Evolutionary conservation across 148 eudicot species (phyloP).

Genomic region (Fagopyrum esculentum): DNA sequence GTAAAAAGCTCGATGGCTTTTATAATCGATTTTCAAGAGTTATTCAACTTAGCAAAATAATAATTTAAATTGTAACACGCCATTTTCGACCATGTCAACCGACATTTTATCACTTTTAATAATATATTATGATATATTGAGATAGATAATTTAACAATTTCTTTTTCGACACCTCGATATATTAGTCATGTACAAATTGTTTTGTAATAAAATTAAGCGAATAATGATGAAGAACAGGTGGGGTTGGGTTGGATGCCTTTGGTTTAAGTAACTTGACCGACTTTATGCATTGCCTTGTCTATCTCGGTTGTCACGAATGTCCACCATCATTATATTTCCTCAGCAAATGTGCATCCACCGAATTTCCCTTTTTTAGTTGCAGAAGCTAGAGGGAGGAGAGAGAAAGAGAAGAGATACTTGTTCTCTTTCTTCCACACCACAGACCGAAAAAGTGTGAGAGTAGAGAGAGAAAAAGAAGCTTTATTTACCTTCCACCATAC

Average conservation of each 20-base stretch:
- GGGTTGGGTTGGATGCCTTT: background rate
- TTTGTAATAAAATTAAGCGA: background rate
- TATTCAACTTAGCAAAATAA: too few species aligned
- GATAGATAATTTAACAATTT: too few species aligned
- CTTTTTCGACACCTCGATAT: background rate
- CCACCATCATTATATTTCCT: background rate
- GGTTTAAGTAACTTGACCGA: background rate
- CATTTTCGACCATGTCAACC: too few species aligned
- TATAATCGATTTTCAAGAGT: too few species aligned
- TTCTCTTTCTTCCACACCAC: slow-evolving; percentile 8
- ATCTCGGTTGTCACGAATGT: background rate
- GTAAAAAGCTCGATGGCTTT: too few species aligned
- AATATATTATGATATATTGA: too few species aligned
- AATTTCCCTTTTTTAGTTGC: background rate
- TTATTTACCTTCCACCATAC: slow-evolving; percentile 5
- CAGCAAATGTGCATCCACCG: slow-evolving; percentile 4
- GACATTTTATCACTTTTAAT: too few species aligned
- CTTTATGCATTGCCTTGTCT: background rate
- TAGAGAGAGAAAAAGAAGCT: background rate
- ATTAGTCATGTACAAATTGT: too few species aligned
- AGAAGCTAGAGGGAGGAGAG: background rate
- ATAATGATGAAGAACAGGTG: background rate
- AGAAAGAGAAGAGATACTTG: background rate
- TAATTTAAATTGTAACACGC: too few species aligned
- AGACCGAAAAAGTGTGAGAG: background rate